A percentile compares a stretch with the other conserved stretches of the same genome.
Evolutionary conservation across 805 yeast species (phyloP).

Genomic region (Metschnikowia borealis): DNA sequence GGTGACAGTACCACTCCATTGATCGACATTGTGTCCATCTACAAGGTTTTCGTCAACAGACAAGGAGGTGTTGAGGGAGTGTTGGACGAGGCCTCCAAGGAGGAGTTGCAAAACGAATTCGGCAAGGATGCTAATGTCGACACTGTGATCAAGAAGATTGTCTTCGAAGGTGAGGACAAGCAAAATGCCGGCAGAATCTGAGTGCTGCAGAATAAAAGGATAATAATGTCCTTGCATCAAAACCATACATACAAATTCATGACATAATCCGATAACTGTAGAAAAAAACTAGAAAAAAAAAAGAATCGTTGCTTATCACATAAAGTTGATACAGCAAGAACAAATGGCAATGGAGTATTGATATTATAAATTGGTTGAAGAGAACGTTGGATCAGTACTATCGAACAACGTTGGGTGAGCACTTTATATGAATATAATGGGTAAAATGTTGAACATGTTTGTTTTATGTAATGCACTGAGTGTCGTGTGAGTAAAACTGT

Average conservation of each 20-base stretch:
- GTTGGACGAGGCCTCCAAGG: slow-evolving; percentile 65
- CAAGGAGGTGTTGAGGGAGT: slow-evolving; percentile 71
- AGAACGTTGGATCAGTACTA: too few species aligned
- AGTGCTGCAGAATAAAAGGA: background rate
- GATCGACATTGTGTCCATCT: slow-evolving; percentile 57
- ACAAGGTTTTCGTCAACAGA: slow-evolving; percentile 59
- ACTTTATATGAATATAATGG: too few species aligned
- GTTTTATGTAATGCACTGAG: too few species aligned
- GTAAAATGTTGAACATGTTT: too few species aligned
- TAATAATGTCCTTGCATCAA: background rate
- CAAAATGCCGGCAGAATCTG: slow-evolving; percentile 20
- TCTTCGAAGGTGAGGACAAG: slow-evolving; percentile 57
- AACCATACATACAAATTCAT: background rate
- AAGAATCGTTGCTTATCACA: background rate
- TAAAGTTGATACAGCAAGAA: too few species aligned
- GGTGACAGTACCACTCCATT: slow-evolving; percentile 56
- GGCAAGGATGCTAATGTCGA: slow-evolving; percentile 50
- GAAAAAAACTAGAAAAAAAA: too few species aligned
- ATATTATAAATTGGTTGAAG: too few species aligned
- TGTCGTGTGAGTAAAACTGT: too few species aligned
- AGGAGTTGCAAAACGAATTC: slow-evolving; percentile 63
- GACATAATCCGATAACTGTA: background rate
- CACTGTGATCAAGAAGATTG: slow-evolving; percentile 54
- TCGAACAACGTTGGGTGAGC: too few species aligned
- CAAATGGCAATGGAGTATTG: too few species aligned